A percentile compares a stretch with the other conserved stretches of the same genome.
These are phyloP conservation scores for Cyberlindnera mississippiensis DNA, from an alignment of 805 yeast species.

Conservation along the genomic window DNA sequence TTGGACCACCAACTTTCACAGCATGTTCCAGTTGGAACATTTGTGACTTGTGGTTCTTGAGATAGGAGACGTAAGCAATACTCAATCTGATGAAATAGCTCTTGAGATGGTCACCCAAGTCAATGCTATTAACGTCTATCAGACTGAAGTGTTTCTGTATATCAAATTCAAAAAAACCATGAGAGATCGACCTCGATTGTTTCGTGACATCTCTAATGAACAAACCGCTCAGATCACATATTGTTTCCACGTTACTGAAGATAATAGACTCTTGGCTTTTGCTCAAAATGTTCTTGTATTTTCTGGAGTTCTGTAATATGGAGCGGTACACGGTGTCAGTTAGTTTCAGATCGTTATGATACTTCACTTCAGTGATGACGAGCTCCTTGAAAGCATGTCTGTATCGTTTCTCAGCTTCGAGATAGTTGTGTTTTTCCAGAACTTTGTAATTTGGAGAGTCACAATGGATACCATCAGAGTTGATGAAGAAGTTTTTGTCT, in stretches of 20 bases:
- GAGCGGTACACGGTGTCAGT: slow-evolving; percentile 32
- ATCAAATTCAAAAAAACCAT: slow-evolving; percentile 6
- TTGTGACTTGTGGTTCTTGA: slow-evolving; percentile 30
- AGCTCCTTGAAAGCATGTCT: slow-evolving; percentile 27
- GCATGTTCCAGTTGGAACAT: slow-evolving; percentile 24
- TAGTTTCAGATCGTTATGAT: slow-evolving; percentile 28
- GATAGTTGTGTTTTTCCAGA: neutral
- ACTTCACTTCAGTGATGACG: slow-evolving; percentile 33
- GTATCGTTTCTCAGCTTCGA: slow-evolving; percentile 15
- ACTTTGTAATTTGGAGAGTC: slow-evolving; percentile 9
- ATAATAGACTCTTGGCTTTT: slow-evolving; percentile 34
- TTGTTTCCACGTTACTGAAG: slow-evolving; percentile 41
- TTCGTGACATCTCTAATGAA: slow-evolving; percentile 24
- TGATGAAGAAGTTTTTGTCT: slow-evolving; percentile 19
- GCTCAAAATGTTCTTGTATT: slow-evolving; percentile 30
- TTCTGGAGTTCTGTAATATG: slow-evolving; percentile 28
- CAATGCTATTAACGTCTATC: slow-evolving; percentile 15
- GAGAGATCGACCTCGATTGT: neutral
- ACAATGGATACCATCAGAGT: slow-evolving; percentile 11
- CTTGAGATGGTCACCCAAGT: slow-evolving; percentile 30
- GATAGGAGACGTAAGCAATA: slow-evolving; percentile 33
- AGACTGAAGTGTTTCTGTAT: slow-evolving; percentile 10
- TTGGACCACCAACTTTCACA: slow-evolving; percentile 17
- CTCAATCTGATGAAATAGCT: slow-evolving; percentile 31
- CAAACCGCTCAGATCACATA: slow-evolving; percentile 34